Evolutionary conservation across 495 filamentous ascomycete genomes (phyloP), one percentile per base, ranked within the genome.

Genomic region (Aspergillus asperescens): DNA sequence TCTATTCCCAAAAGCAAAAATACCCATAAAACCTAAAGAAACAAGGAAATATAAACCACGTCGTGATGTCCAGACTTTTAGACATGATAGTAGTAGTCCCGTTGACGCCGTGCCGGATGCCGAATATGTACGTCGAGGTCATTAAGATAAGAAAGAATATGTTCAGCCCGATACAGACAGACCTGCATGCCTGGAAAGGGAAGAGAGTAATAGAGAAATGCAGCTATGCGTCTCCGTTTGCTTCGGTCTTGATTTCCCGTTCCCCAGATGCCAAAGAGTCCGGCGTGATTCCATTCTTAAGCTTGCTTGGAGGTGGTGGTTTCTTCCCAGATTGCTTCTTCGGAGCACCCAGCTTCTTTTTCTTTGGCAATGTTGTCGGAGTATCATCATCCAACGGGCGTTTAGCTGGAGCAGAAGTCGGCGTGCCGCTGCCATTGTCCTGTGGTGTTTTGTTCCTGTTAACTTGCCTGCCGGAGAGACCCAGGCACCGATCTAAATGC

Each of bases 401-500:
- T 35, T 76, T 76, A 5, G 65, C 60, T 12, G 68, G 61, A 23
- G 70, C 67, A 12, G 70, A 68, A 18, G 52, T 66, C 4, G 69
- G 68, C 12, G 68, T 70, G 50, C 63, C 67, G 34, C 55, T 64
- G 47, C 65, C 64, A 43, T 63, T 69, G 31, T 74, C 66, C 34
- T 64, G 60, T 4, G 73, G 71, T 1, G 72, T 71, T 46, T 70
- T 72, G 41, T 74, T 75, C 47, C 85, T 76, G 52, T 84, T 84
- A 15, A 80, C 81, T 59, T 80, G 80, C 18, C 88, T 75, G 13
- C 87, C 86, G 40, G 79, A 82, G 32, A 89, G 81, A 24, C 87
- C 87, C 59, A 93, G 81, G 63, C 88, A 91, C 42, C 87, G 84
- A 32, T 87, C 85, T 70, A 93, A 75, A 68, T 93, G 88, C 60